These are phyloP conservation scores for Ramichloridium luteum DNA, from an alignment of 2,329 filamentous ascomycete genomes.

Conservation along the genomic window DNA sequence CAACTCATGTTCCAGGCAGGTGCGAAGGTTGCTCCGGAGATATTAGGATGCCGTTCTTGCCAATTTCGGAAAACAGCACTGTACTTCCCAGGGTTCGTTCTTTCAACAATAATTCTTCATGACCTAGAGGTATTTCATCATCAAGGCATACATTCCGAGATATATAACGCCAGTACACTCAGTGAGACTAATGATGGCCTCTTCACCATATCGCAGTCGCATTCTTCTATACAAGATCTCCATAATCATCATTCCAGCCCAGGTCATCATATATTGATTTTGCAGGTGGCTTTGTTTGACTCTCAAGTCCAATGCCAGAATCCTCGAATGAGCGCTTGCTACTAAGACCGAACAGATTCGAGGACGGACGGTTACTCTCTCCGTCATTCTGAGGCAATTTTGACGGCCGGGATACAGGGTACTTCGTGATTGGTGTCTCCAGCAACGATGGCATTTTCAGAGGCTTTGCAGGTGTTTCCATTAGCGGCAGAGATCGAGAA, in stretches of 20 bases:
- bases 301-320: conserved; percentile 4
- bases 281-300: too few relatives aligned
- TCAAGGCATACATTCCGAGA: too few relatives aligned
- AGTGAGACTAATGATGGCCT: too few relatives aligned
- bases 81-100: too few relatives aligned
- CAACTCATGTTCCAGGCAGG: too few relatives aligned
- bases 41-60: too few relatives aligned
- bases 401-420: background rate
- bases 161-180: too few relatives aligned
- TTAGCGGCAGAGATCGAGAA: conserved; percentile 8
- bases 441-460: conserved; percentile 11
- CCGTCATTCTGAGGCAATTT: conserved; percentile 4
- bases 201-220: too few relatives aligned
- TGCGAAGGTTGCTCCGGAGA: too few relatives aligned
- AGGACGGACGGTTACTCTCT: background rate
- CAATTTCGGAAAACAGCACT: too few relatives aligned
- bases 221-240: conserved; percentile 24
- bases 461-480: conserved; percentile 9
- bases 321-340: conserved; percentile 5
- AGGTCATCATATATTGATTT: conserved; percentile 29
- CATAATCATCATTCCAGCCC: conserved; percentile 35
- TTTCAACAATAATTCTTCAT: too few relatives aligned
- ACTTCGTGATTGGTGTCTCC: conserved; percentile 7
- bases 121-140: too few relatives aligned
- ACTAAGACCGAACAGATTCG: conserved; percentile 2